Evolutionary conservation across 106 monocot genomes (phyloP).

Genomic region (Cymbidium sinense): DNA sequence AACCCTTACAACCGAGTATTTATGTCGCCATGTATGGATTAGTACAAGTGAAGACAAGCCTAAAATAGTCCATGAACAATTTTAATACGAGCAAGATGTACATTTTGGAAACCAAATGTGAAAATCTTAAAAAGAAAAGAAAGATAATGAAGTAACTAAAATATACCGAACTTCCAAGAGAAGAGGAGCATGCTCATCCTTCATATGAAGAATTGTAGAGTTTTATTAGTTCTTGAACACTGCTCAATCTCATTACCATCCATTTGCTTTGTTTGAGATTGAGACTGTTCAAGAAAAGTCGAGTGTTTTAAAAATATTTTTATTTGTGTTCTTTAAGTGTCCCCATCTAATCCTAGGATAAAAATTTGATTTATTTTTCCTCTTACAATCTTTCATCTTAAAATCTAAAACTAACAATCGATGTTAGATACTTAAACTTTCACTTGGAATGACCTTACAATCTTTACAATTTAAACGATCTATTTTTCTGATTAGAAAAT

Average conservation of each 20-base stretch:
- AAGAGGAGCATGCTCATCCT: constrained; percentile 14
- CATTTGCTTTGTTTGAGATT: constrained; percentile 21
- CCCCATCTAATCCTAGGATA: too few species aligned
- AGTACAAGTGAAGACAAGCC: not conserved
- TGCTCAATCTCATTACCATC: constrained; percentile 28
- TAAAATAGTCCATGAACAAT: not conserved
- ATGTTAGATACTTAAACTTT: too few species aligned
- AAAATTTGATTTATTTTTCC: too few species aligned
- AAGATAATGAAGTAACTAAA: not conserved
- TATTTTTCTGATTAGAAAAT: too few species aligned
- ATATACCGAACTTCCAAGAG: constrained; percentile 23
- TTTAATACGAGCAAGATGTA: not conserved
- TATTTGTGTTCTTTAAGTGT: too few species aligned
- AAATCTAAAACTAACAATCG: too few species aligned
- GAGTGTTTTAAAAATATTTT: too few species aligned
- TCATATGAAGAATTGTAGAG: constrained; percentile 27
- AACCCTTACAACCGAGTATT: not conserved
- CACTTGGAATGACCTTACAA: too few species aligned
- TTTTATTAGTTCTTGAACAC: constrained; percentile 67
- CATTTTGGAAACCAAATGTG: too few species aligned
- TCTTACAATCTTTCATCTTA: too few species aligned
- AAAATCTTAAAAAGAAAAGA: not conserved
- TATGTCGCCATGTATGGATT: not conserved
- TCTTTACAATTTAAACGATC: too few species aligned
- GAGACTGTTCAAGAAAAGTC: too few species aligned